phyloP scores from a whole-genome alignment of 2,329 filamentous ascomycete species.

The Orbilia quercus region DNA sequence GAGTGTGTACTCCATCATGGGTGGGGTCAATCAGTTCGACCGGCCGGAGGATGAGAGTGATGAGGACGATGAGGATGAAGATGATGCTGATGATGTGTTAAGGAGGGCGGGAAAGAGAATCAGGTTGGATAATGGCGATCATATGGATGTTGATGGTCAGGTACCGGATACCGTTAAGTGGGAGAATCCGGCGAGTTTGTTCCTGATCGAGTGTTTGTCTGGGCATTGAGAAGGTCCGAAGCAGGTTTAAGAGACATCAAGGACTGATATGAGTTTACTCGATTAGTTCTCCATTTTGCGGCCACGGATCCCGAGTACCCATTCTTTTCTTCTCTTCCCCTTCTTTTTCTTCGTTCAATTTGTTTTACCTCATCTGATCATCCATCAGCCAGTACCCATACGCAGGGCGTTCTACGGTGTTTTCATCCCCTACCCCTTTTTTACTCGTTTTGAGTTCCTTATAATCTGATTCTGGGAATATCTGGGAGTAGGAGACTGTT shows the following conservation, averaged over 20 bases:
- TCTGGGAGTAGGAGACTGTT: background rate
- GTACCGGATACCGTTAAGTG: conserved; percentile 53
- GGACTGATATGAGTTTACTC: background rate
- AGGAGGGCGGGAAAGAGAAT: conserved; percentile 45
- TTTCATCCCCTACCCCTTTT: conserved; percentile 1
- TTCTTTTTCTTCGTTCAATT: conserved; percentile 12
- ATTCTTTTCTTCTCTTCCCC: background rate
- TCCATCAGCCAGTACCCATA: conserved; percentile 28
- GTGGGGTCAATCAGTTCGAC: conserved; percentile 34
- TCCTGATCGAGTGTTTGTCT: conserved; percentile 54
- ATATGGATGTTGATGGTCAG: conserved; percentile 48
- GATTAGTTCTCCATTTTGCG: background rate
- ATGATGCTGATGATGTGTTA: conserved; percentile 14
- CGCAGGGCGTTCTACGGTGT: conserved; percentile 46
- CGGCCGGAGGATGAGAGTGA: conserved; percentile 46
- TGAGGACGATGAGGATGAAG: conserved; percentile 16
- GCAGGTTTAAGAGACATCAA: too few relatives aligned
- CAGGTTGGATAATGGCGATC: conserved; percentile 35
- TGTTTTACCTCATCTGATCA: conserved; percentile 1
- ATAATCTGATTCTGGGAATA: conserved; percentile 6
- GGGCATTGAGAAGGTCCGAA: conserved; percentile 40
- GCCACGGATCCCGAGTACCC: background rate
- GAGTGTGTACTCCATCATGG: conserved; percentile 50
- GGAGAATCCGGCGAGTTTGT: conserved; percentile 53
- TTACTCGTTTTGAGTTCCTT: conserved; percentile 6